Conservation (phyloP, 495 filamentous ascomycete species). For the Talaromyces ruber region DNA sequence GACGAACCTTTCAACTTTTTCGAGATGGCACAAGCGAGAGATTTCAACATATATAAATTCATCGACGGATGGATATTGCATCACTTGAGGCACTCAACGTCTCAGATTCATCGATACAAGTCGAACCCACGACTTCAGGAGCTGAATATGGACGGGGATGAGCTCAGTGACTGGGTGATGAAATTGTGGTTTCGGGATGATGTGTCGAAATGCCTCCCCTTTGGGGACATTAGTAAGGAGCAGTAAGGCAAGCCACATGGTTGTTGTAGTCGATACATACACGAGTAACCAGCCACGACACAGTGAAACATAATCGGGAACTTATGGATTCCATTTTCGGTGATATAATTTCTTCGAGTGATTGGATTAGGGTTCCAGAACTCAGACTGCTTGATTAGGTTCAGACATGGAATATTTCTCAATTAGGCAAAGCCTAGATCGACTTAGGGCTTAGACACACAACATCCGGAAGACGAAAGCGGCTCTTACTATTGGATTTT, state of each 20-base stretch:
- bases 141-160: constrained; percentile 14
- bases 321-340: not conserved
- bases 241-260: not conserved
- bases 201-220: not conserved
- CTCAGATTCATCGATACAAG: constrained; percentile 20
- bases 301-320: not conserved
- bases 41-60: constrained; percentile 11
- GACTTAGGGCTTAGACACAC: not conserved
- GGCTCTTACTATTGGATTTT: not conserved
- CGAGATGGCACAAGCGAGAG: constrained; percentile 1
- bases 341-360: not conserved
- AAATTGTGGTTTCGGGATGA: constrained; percentile 19
- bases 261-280: not conserved
- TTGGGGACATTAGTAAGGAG: not conserved
- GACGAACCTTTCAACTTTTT: constrained; percentile 12
- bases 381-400: not conserved
- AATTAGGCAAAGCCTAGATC: not conserved
- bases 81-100: constrained; percentile 18
- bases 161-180: constrained; percentile 19
- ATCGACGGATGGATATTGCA: constrained; percentile 26
- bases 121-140: constrained; percentile 13
- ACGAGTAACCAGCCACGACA: not conserved
- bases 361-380: not conserved
- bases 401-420: not conserved
- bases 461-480: not conserved